A percentile compares a stretch with the other conserved stretches of the same genome.
phyloP scores from a whole-genome alignment of 768 basidiomycete species.

The Crassisporium funariophilum region DNA sequence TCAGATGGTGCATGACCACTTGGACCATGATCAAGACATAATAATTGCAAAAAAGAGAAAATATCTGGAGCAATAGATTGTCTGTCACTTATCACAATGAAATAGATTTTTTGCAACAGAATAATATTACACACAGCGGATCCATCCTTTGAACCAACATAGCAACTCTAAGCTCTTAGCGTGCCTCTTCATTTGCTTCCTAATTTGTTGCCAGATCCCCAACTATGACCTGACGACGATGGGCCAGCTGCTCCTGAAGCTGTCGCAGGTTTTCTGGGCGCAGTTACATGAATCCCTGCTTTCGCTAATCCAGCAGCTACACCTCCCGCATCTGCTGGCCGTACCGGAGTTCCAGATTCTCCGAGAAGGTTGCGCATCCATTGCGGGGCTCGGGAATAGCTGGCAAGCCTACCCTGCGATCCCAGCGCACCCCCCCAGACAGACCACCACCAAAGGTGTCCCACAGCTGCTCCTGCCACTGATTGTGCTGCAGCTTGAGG shows the following conservation, averaged over 20 bases:
- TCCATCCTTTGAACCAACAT: too few species aligned
- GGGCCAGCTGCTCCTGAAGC: conserved; percentile 4
- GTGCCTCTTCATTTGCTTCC: conserved; percentile 9
- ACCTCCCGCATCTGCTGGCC: conserved; percentile 26
- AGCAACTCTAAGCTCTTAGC: too few species aligned
- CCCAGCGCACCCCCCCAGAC: conserved; percentile 58
- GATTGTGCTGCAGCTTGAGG: conserved; percentile 54
- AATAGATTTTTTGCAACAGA: too few species aligned
- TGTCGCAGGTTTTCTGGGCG: conserved; percentile 43
- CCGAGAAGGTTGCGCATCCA: conserved; percentile 61
- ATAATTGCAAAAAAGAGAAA: too few species aligned
- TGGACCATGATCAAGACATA: too few species aligned
- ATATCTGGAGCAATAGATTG: too few species aligned
- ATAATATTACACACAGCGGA: too few species aligned
- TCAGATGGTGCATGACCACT: too few species aligned
- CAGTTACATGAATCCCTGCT: conserved; percentile 58
- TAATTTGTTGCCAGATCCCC: conserved; percentile 23
- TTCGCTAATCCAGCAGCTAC: conserved; percentile 37
- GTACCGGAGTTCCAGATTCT: conserved; percentile 30
- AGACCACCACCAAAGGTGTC: conserved; percentile 82
- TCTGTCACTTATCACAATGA: too few species aligned
- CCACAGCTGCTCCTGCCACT: conserved; percentile 72
- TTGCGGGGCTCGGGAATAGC: conserved; percentile 52
- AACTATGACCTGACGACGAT: conserved; percentile 17
- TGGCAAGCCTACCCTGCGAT: conserved; percentile 39